phyloP scores from a whole-genome alignment of 2,329 filamentous ascomycete genomes.

The Colletotrichum filicis region DNA sequence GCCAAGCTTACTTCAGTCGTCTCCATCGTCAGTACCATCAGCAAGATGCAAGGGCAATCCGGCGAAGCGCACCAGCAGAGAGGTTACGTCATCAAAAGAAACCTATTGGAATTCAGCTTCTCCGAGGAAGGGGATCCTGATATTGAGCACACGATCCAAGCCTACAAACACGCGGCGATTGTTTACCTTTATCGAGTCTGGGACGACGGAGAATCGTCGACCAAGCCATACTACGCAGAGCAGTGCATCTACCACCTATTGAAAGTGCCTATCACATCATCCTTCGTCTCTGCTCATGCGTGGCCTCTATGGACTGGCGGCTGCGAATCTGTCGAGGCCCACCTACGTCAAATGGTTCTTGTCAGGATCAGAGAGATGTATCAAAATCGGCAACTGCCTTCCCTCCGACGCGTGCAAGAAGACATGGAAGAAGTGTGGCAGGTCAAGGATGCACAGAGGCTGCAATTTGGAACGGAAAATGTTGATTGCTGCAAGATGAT shows the following conservation, averaged over 20 bases:
- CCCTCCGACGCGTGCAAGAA: constrained; percentile 40
- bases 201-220: constrained; percentile 38
- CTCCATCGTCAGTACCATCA: constrained; percentile 40
- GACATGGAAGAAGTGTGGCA: constrained; percentile 46
- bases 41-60: constrained; percentile 38
- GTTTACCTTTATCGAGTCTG: constrained; percentile 46
- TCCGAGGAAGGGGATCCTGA: constrained; percentile 22
- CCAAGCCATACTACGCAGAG: constrained; percentile 37
- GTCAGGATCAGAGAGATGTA: constrained; percentile 43
- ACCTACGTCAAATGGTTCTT: constrained; percentile 39
- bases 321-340: constrained; percentile 42
- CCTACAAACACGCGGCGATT: constrained; percentile 44
- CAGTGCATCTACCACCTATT: constrained; percentile 41
- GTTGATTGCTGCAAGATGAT: constrained; percentile 43
- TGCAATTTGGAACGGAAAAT: constrained; percentile 42
- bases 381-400: constrained; percentile 42
- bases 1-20: constrained; percentile 38
- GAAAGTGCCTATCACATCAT: constrained; percentile 40
- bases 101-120: not conserved
- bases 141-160: constrained; percentile 41
- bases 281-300: constrained; percentile 43
- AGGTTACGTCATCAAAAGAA: not conserved
- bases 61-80: constrained; percentile 11
- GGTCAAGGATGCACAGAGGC: constrained; percentile 42
- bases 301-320: constrained; percentile 47